Base-by-base conservation (phyloP, 2,329 filamentous ascomycete genomes). In the Fusarium sp. region DNA sequence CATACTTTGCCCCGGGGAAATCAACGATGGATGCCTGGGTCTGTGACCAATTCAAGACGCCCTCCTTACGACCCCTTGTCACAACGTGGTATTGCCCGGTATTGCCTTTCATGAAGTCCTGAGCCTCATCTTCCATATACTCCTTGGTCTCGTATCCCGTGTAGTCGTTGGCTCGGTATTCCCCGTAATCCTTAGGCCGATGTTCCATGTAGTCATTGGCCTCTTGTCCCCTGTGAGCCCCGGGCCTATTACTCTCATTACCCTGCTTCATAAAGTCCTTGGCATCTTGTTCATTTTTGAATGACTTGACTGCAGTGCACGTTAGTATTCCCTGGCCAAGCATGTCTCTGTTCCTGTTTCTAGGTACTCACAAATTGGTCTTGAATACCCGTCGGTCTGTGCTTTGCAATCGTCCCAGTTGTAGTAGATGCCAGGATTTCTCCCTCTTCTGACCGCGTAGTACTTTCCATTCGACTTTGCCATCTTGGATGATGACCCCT, bases 1-100 rank as follows among this genome's bases (percentile, higher is more conserved):
- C 92, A 78, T 92, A 89, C 72, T 89, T 89, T 42, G 88, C 87
- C 7, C 89, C 89, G 72, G 90, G 90, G 76, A 90, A 90, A 4
- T 91, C 93, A 32, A 85, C 88, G 66, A 96, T 93, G 69, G 95
- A 92, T 68, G 89, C 84, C 65, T 91, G 85, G 13, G 92, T 93
- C 43, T 89, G 87, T 14, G 86, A 79, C 93, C 94, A 91, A 3
- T 81, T 84, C 76, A 88, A 90, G 30, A 91, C 86, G 32, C 89
- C 89, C 3, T 88, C 86, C 20, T 78, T 79, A 45, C 80, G 82
- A n/a, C 88, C 89, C 7, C 87, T 81, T 2, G 88, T 89, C 8
- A 91, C 87, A 5, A 85, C 89, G 74, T 90, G 90, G 78, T 85
- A 90, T 50, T 82, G 83, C 51, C 82, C 76, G 47, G 84, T 81